Evolutionary conservation across 306 rosid genomes (phyloP).

Genomic region (Coriaria nepalensis): DNA sequence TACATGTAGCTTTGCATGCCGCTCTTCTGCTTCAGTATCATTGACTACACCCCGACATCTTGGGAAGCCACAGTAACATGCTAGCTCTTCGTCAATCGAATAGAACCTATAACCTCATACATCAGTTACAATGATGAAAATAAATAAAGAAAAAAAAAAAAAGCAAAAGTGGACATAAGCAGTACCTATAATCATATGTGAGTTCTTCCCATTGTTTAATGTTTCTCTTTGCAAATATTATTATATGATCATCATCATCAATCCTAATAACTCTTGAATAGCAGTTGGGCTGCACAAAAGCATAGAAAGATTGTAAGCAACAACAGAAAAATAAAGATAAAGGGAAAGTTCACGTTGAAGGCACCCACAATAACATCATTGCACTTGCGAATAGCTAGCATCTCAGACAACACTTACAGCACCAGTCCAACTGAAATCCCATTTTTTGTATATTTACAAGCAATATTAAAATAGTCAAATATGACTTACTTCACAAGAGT

Average conservation of each 20-base stretch:
- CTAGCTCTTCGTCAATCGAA: slow-evolving; percentile 84
- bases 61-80: slow-evolving; percentile 90
- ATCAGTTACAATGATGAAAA: slow-evolving; percentile 21
- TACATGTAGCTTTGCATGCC: slow-evolving; percentile 55
- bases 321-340: not conserved
- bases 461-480: not conserved
- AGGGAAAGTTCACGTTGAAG: not conserved
- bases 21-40: slow-evolving; percentile 86
- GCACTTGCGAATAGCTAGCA: not conserved
- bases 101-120: slow-evolving; percentile 52
- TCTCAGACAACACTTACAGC: too few species aligned
- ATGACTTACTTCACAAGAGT: slow-evolving; percentile 83
- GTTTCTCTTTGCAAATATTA: slow-evolving; percentile 95
- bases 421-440: too few species aligned
- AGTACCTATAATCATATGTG: slow-evolving; percentile 89
- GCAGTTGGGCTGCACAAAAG: slow-evolving; percentile 85
- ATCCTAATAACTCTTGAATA: slow-evolving; percentile 90
- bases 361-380: not conserved
- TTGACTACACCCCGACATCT: slow-evolving; percentile 92
- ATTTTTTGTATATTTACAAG: too few species aligned
- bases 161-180: slow-evolving; percentile 2
- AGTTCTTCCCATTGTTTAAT: slow-evolving; percentile 97
- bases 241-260: slow-evolving; percentile 83
- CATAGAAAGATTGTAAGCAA: not conserved
- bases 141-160: slow-evolving; percentile 11